These are phyloP conservation scores for Ceratocystis destructans DNA, from an alignment of 2,329 filamentous ascomycete genomes.

Conservation along the genomic window DNA sequence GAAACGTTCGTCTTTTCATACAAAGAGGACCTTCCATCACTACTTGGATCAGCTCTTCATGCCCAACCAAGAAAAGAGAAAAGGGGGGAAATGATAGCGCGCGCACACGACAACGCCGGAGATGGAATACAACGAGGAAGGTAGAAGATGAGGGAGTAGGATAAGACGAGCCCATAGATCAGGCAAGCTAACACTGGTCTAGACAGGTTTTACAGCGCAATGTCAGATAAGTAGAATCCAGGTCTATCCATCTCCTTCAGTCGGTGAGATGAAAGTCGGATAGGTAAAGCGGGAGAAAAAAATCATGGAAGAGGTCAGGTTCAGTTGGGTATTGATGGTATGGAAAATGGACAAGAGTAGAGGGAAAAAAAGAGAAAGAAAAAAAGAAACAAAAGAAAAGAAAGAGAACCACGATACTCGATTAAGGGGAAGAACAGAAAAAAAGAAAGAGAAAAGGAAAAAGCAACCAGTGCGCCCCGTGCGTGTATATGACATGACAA, in stretches of 20 bases:
- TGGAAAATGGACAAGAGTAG: slow-evolving; percentile 21
- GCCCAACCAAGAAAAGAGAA: slow-evolving; percentile 5
- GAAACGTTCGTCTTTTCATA: slow-evolving; percentile 18
- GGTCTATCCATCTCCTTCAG: background rate
- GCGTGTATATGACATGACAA: slow-evolving; percentile 21
- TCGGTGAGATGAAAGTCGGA: background rate
- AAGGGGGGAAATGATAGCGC: background rate
- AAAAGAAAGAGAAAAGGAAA: slow-evolving; percentile 23
- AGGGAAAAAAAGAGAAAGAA: slow-evolving; percentile 23
- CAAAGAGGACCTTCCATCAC: slow-evolving; percentile 14
- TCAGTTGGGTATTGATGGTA: slow-evolving; percentile 21
- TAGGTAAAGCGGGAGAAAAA: background rate
- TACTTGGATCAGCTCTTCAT: background rate
- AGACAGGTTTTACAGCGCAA: background rate
- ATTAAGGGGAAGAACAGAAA: slow-evolving; percentile 21
- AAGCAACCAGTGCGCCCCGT: slow-evolving; percentile 19
- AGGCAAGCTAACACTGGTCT: background rate
- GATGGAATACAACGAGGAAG: background rate
- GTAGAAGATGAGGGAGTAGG: slow-evolving; percentile 7
- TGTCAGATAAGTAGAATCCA: background rate
- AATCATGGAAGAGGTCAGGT: slow-evolving; percentile 13
- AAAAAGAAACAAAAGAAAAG: slow-evolving; percentile 22
- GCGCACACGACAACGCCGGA: background rate
- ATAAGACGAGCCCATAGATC: slow-evolving; percentile 9
- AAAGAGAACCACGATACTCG: slow-evolving; percentile 20